These are phyloP conservation scores for Diaporthe helianthi DNA, from an alignment of 2,329 filamentous ascomycete genomes.

Conservation along the genomic window DNA sequence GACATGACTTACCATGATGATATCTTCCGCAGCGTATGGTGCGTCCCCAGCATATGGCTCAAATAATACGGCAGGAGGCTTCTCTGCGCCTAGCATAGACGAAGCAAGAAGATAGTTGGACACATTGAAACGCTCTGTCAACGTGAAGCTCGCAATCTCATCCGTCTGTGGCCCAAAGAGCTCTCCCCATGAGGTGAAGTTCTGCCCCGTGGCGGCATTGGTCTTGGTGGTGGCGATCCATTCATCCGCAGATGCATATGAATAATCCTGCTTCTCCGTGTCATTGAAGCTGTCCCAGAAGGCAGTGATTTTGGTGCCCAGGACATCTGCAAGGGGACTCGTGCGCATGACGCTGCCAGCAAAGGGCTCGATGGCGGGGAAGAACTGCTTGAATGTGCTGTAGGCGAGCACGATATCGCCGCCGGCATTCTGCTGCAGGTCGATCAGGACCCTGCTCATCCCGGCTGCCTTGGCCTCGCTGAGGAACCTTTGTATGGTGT, in stretches of 20 bases:
- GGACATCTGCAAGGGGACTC: neutral
- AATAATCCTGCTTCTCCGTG: neutral
- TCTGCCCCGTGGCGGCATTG: neutral
- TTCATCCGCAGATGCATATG: neutral
- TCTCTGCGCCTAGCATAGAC: neutral
- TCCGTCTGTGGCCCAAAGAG: neutral
- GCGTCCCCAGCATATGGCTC: neutral
- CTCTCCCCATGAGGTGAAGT: neutral
- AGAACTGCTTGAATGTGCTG: neutral
- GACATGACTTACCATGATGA: neutral
- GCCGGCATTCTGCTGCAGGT: neutral
- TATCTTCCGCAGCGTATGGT: neutral
- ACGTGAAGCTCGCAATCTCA: neutral
- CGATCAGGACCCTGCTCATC: neutral
- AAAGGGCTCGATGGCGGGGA: neutral
- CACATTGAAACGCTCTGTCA: constrained; percentile 31
- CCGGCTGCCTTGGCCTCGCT: neutral
- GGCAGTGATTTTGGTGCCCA: neutral
- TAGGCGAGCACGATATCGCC: neutral
- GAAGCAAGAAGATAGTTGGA: neutral
- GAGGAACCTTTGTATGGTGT: neutral
- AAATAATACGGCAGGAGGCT: neutral
- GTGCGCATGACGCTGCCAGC: neutral
- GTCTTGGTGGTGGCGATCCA: neutral
- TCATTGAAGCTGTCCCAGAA: neutral